phyloP scores from a whole-genome alignment of 257 asterid species.

The Nicotiana paniculata region DNA sequence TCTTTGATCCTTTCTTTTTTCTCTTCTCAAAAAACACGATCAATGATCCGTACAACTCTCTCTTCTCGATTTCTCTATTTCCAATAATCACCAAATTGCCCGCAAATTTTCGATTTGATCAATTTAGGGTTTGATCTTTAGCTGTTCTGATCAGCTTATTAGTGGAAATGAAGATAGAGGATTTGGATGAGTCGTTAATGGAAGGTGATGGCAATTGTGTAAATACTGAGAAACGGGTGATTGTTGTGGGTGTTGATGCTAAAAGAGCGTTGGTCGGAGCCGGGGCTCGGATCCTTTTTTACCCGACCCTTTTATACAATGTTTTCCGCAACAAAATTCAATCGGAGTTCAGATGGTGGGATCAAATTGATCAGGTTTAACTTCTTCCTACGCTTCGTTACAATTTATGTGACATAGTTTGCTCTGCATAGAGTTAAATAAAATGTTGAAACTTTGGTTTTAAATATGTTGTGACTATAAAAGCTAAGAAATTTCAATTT shows the following conservation, averaged over 20 bases:
- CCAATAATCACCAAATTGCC: background rate
- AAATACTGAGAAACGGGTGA: conserved; percentile 32
- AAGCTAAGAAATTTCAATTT: no score
- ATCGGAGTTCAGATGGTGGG: conserved; percentile 97
- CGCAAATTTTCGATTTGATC: background rate
- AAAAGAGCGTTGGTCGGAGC: conserved; percentile 91
- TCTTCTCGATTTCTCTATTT: background rate
- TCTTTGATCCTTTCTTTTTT: background rate
- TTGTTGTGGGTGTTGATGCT: conserved; percentile 63
- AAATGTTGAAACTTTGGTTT: background rate
- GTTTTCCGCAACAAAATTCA: conserved; percentile 79
- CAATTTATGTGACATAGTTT: background rate
- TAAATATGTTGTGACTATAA: background rate
- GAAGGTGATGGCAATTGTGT: conserved; percentile 10
- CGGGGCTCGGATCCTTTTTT: conserved; percentile 91
- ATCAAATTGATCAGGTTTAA: conserved; percentile 77
- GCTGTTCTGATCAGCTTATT: background rate
- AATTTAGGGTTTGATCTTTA: background rate
- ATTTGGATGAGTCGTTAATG: conserved; percentile 42
- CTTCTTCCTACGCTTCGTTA: background rate
- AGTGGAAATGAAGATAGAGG: conserved; percentile 67
- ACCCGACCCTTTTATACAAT: conserved; percentile 87
- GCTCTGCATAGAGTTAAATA: background rate
- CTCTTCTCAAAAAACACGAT: background rate
- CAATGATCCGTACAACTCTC: background rate